Percentiles rank a stretch among this genome's conserved stretches.
phyloP scores from a whole-genome alignment of 2,329 filamentous ascomycete genomes.

The Fusarium torreyae region DNA sequence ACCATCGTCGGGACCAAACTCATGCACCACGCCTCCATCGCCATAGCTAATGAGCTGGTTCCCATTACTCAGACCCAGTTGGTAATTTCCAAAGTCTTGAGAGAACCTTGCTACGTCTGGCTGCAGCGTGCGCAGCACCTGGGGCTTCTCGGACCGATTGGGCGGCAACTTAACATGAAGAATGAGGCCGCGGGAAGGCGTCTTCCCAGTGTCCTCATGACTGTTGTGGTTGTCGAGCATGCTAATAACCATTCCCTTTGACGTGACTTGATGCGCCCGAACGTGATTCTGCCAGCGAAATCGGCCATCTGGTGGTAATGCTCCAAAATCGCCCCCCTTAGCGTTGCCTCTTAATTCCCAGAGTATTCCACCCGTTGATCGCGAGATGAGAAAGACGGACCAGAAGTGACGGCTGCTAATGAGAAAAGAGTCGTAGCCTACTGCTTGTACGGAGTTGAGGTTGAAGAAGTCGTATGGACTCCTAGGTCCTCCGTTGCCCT shows the following conservation, averaged over 20 bases:
- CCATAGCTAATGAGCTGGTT: constrained; percentile 48
- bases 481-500: constrained; percentile 26
- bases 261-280: constrained; percentile 45
- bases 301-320: constrained; percentile 44
- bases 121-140: constrained; percentile 24
- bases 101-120: constrained; percentile 31
- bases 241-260: constrained; percentile 47
- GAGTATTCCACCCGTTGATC: constrained; percentile 38
- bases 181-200: constrained; percentile 25
- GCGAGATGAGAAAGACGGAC: constrained; percentile 43
- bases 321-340: constrained; percentile 46
- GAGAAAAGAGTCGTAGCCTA: constrained; percentile 41
- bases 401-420: constrained; percentile 47
- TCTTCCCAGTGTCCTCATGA: constrained; percentile 16
- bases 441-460: constrained; percentile 45
- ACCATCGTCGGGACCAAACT: constrained; percentile 43
- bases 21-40: constrained; percentile 44
- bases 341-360: constrained; percentile 48
- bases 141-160: constrained; percentile 6
- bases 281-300: constrained; percentile 58
- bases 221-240: constrained; percentile 57
- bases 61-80: constrained; percentile 33
- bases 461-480: constrained; percentile 48
- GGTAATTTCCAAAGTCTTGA: constrained; percentile 39
- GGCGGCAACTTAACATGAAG: constrained; percentile 41